Evolutionary conservation across 768 basidiomycete genomes (phyloP), one percentile per base, ranked within the genome.

Genomic region (Goffeauzyma gilvescens): DNA sequence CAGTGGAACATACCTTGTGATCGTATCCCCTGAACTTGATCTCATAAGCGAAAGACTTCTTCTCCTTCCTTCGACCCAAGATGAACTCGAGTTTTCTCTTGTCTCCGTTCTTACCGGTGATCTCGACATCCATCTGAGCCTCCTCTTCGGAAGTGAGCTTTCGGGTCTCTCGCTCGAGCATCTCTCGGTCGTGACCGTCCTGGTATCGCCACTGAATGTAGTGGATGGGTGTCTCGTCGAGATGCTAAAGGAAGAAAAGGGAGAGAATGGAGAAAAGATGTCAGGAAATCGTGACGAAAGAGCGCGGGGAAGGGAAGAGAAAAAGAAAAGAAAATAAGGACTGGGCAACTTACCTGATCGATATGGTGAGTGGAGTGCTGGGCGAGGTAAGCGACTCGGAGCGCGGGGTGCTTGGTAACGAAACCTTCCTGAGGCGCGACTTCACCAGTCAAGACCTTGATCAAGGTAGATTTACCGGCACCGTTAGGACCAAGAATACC

Each of bases 361-460:
- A 90, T 81, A 61, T 96, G 89, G 68, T 93, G 90, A 42, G 90
- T 95, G 27, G 89, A 89, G 64, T 96, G 89, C 58, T 96, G 89
- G 4, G 90, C 89, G 50, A 96, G 86, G 64, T 95, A 95, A 39
- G 86, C 89, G 41, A 95, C 82, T 48, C 89, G 81, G 28, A 96
- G 67, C 26, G 84, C 72, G 24, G 87, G 89, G 59, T 96, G 89
- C 58, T 93, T 93, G 67, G 86, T 83, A 33, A 89, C 86, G 6
- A 74, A 72, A 24, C 89, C 89, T 60, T 81, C 75, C 64, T 96
- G 87, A 32, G 90, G 86, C 36, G 74, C 68, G 14, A 83, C 81
- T 65, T 96, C 89, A 51, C 89, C 89, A 27, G 87, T 90, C 50
- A 95, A 66, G 35, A 95, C 71, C 66, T 95, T 95, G 69, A 95